phyloP scores from a whole-genome alignment of 495 filamentous ascomycete species.

The Hypoxylon trugodes region DNA sequence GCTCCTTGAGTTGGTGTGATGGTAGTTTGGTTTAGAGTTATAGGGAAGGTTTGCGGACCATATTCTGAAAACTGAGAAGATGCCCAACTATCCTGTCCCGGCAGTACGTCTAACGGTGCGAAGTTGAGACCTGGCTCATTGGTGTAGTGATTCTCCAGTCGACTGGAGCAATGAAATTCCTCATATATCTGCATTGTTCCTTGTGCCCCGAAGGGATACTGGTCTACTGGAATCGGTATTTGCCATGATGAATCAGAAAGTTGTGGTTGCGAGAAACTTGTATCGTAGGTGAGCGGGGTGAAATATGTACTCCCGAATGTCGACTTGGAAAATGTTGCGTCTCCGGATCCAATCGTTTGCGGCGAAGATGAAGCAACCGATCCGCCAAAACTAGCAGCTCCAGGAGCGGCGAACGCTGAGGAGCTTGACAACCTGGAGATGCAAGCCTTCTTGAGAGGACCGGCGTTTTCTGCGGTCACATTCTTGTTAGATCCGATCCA shows the following conservation, averaged over 20 bases:
- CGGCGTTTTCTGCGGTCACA: background rate
- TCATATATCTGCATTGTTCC: background rate
- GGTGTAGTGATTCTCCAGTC: background rate
- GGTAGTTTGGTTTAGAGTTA: background rate
- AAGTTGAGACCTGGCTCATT: background rate
- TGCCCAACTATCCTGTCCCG: no score
- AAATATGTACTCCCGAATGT: background rate
- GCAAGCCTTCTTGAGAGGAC: background rate
- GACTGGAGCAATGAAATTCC: background rate
- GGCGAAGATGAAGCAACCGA: background rate
- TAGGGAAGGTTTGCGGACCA: background rate
- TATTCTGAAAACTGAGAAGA: background rate
- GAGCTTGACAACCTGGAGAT: background rate
- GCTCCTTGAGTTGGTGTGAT: background rate
- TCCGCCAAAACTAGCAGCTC: background rate
- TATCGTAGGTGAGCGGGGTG: background rate
- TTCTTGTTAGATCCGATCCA: background rate
- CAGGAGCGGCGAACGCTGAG: background rate
- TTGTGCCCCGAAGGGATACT: background rate
- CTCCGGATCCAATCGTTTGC: background rate
- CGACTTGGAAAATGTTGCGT: background rate
- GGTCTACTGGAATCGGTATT: background rate
- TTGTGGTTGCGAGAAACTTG: background rate
- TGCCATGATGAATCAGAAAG: background rate
- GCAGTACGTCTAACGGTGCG: background rate